These are phyloP conservation scores for Botrytis medusae DNA, from an alignment of 2,329 filamentous ascomycete genomes.

Conservation along the genomic window DNA sequence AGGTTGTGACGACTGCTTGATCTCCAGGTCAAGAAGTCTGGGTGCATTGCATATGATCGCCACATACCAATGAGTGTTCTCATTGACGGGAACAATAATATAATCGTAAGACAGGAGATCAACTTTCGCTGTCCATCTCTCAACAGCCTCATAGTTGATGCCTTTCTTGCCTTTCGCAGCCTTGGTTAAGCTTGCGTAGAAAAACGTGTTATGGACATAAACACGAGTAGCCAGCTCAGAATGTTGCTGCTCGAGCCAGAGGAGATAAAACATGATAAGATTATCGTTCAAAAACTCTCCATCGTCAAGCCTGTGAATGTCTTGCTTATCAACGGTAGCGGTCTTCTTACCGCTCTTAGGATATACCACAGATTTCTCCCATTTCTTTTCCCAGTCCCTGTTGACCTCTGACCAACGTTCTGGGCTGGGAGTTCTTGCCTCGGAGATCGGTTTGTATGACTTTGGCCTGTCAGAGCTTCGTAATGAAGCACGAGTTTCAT, in stretches of 20 bases:
- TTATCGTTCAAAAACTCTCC: constrained; percentile 91
- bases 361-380: constrained; percentile 61
- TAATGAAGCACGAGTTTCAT: constrained; percentile 25
- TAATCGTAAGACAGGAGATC: constrained; percentile 87
- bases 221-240: constrained; percentile 62
- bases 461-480: constrained; percentile 13
- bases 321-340: constrained; percentile 67
- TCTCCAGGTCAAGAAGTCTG: constrained; percentile 50
- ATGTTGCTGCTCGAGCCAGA: constrained; percentile 63
- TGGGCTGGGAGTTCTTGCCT: constrained; percentile 27
- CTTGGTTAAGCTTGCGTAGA: constrained; percentile 75
- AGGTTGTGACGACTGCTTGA: constrained; percentile 2
- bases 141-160: constrained; percentile 83
- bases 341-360: constrained; percentile 58
- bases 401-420: constrained; percentile 53
- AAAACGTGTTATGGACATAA: constrained; percentile 91
- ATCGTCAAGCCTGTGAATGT: constrained; percentile 76
- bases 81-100: constrained; percentile 88
- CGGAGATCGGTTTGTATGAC: constrained; percentile 1
- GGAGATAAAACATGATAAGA: constrained; percentile 83
- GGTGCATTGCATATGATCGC: constrained; percentile 91
- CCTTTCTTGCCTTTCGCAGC: constrained; percentile 51
- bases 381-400: constrained; percentile 51
- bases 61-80: constrained; percentile 86
- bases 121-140: constrained; percentile 81